Base-by-base conservation (phyloP, 176 grass and related monocot species). In the Avena eriantha region DNA sequence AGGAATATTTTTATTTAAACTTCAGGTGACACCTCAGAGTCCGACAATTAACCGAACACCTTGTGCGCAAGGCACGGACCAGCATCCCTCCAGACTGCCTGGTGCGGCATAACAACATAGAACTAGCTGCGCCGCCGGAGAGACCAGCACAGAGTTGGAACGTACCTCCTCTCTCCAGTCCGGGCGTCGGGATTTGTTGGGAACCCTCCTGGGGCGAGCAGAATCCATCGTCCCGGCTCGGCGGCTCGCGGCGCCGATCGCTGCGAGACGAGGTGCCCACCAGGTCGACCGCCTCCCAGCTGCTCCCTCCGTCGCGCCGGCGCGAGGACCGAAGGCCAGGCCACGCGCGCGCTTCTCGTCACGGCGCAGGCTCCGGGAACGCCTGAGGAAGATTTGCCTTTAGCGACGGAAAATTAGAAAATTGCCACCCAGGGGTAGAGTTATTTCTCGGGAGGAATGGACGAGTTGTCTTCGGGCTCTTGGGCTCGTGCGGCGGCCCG, bases 111-210 rank as follows among this genome's bases (percentile, higher is more conserved):
- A 69, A 50, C 14, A 34, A 16, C 41, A 31, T 21, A 56, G 24
- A 55, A 50, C 24, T 29, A 69, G 5, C 65, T 16, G 33, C 58
- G 3, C 34, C 48, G 1, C 39, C 59, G 41, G 29, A 8, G 29
- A 84, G 69, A 69, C 41, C 51, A 34, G 79, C n/a, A 19, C 9
- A 18, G 67, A 14, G 70, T 16, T 16, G 69, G 58, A 24, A 89
- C 71, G 58, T 78, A 97, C 92, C 92, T 97, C 84, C 64, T 86
- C 73, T 85, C 86, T 94, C 94, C 92, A 97, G 86, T 92, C 91
- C 67, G 90, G 85, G 31, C 87, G 90, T 29, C 50, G 80, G 39
- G 83, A 76, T 88, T 97, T 97, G 80, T 94, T 72, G 70, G 90
- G 58, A 4, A 84, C 41, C 84, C 94, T 90, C 13, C 72, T 59